These are phyloP conservation scores for Pythium sukuiense DNA, from an alignment of 352 stramenopile species.

Conservation along the genomic window DNA sequence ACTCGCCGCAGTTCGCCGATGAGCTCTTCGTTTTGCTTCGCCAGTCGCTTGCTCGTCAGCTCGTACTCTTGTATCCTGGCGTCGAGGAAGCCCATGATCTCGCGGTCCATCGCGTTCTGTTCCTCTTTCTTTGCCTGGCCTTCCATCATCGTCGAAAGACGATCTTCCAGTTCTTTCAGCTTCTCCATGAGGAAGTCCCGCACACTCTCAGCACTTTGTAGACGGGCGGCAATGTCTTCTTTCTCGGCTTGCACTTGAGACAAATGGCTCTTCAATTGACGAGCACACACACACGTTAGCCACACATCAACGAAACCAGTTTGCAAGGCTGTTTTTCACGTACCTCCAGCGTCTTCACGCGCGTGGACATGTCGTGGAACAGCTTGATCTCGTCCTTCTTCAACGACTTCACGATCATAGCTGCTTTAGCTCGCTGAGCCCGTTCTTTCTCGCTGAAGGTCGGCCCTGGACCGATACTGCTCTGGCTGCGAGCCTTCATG, in stretches of 20 bases:
- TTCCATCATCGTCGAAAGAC: conserved; percentile 54
- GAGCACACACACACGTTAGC: neutral
- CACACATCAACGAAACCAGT: neutral
- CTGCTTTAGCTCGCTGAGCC: conserved; percentile 64
- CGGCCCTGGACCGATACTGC: conserved; percentile 4
- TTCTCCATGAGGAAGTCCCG: conserved; percentile 87
- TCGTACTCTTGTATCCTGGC: conserved; percentile 80
- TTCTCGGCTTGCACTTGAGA: conserved; percentile 73
- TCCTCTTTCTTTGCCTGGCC: conserved; percentile 59
- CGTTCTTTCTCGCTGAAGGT: conserved; percentile 18
- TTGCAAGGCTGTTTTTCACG: neutral
- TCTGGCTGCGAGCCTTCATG: conserved; percentile 21
- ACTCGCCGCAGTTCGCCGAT: conserved; percentile 44
- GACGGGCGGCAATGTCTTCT: conserved; percentile 64
- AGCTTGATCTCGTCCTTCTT: conserved; percentile 86
- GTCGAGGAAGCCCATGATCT: conserved; percentile 85
- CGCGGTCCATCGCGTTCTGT: conserved; percentile 63
- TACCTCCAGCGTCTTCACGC: conserved; percentile 74
- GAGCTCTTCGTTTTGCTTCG: conserved; percentile 56
- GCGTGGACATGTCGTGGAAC: conserved; percentile 81
- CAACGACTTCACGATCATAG: conserved; percentile 76
- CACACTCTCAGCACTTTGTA: conserved; percentile 78
- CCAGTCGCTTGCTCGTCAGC: conserved; percentile 47
- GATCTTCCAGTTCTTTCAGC: conserved; percentile 75
- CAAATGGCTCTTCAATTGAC: conserved; percentile 44